These are phyloP conservation scores for Rhynchospora breviuscula DNA, from an alignment of 176 grass and related monocot species.

Conservation along the genomic window DNA sequence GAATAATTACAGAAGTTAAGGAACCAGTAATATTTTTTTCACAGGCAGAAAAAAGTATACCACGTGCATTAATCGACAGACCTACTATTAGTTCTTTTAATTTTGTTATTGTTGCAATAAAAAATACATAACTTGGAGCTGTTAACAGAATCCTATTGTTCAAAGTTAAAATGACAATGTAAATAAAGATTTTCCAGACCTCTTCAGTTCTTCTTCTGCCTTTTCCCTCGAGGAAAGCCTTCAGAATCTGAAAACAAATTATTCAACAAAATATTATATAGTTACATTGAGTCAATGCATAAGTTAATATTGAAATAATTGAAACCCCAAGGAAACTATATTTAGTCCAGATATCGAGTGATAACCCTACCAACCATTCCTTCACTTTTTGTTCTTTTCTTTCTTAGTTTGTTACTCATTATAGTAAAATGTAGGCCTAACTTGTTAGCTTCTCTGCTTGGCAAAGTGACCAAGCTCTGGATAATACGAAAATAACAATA, in stretches of 20 bases:
- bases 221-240: slow-evolving; percentile 13
- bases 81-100: neutral
- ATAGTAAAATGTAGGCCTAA: neutral
- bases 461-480: neutral
- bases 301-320: slow-evolving; percentile 1
- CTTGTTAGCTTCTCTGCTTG: neutral
- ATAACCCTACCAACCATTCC: slow-evolving; percentile 14
- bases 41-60: neutral
- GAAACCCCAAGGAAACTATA: neutral
- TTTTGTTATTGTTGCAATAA: neutral
- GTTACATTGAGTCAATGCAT: neutral
- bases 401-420: slow-evolving; percentile 9
- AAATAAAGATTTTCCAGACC: neutral
- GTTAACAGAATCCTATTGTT: neutral
- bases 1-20: slow-evolving; percentile 3
- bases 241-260: slow-evolving; percentile 22
- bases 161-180: neutral
- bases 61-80: neutral
- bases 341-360: neutral
- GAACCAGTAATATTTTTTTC: neutral
- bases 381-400: neutral
- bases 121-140: neutral
- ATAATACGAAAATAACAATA: slow-evolving; percentile 4
- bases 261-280: slow-evolving; percentile 9
- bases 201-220: slow-evolving; percentile 7